Base-by-base conservation (phyloP, 1,139 yeast species). In the Trichomonascaceae sp. region DNA sequence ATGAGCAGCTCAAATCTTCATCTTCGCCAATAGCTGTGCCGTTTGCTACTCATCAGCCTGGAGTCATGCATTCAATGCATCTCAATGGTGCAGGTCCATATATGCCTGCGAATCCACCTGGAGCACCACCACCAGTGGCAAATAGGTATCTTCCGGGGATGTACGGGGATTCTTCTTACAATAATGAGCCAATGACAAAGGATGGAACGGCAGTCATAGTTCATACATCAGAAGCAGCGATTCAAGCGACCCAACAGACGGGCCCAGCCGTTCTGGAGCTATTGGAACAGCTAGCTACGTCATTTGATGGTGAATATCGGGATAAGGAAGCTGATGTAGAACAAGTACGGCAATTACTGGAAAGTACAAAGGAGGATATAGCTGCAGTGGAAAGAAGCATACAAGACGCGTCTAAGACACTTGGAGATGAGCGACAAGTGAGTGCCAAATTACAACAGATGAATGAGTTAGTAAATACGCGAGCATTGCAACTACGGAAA, bases 281-380 rank as follows among this genome's bases (percentile, higher is more conserved):
- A 39, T 66, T 85, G 55, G 80, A 77, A 47, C 81, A 77, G 18
- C 67, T 83, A 45, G 83, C 88, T 0, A 73, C 72, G 52, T 75
- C 81, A 0, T 84, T 79, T 62, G 85, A 82, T 57, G 62, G 67
- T 4, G 84, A 79, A 59, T 62, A 81, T 38, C 71, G 67, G 32
- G 79, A 81, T 55, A 79, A 80, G 58, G 83, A 81, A 43, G 73
- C 72, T 0, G 80, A 77, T 57, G 66, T 71, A 15, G 70, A 70
- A 41, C 80, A 79, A 55, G 78, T 79, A 32, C 73, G 75, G 20
- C 68, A 69, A 47, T 63, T 75, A 32, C 65, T 77, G 24, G 66
- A 65, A n/a, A 67, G 69, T 20, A 73, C 76, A 63, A 70, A 72
- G 51, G 68, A 70, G 19, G 81, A 80, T 51, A 65, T 74, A 50